Conservation (phyloP, 805 yeast species). For the Cyberlindnera bimundalis region DNA sequence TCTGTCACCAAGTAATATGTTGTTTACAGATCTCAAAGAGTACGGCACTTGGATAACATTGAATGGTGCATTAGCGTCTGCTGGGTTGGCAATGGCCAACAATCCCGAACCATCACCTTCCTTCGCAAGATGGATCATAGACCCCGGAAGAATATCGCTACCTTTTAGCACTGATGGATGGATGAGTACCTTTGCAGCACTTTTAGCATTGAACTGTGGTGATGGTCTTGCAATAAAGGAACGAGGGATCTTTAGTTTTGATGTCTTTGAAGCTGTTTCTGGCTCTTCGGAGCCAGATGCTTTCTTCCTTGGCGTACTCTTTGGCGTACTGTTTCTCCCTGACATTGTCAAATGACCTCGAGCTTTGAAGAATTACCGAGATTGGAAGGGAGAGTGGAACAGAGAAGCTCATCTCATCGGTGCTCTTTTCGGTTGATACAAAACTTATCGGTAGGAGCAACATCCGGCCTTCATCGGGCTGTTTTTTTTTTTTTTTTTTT, state of each 20-base stretch:
- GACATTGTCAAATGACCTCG: constrained; percentile 13
- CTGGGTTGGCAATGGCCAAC: constrained; percentile 39
- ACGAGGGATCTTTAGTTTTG: constrained; percentile 36
- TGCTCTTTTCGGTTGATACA: too few species aligned
- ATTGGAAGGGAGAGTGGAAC: too few species aligned
- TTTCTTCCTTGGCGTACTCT: constrained; percentile 30
- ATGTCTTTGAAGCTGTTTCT: constrained; percentile 18
- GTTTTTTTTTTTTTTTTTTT: constrained; percentile 1
- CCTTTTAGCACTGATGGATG: constrained; percentile 44
- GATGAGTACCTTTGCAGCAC: constrained; percentile 36
- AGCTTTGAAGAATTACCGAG: not conserved
- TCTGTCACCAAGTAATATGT: constrained; percentile 48
- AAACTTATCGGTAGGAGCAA: too few species aligned
- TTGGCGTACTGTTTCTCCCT: constrained; percentile 20
- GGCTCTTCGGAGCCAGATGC: constrained; percentile 15
- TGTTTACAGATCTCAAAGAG: constrained; percentile 40
- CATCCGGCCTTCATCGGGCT: not conserved
- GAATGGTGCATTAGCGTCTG: constrained; percentile 31
- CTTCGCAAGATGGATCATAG: constrained; percentile 42
- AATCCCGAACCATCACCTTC: constrained; percentile 43
- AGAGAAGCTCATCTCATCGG: too few species aligned
- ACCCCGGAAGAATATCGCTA: constrained; percentile 43
- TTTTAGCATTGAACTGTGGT: constrained; percentile 28
- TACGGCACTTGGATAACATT: constrained; percentile 49
- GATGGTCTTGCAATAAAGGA: constrained; percentile 39